phyloP scores from a whole-genome alignment of 225 moss, liverwort and hornwort species.

The Thuidium tamariscinum region DNA sequence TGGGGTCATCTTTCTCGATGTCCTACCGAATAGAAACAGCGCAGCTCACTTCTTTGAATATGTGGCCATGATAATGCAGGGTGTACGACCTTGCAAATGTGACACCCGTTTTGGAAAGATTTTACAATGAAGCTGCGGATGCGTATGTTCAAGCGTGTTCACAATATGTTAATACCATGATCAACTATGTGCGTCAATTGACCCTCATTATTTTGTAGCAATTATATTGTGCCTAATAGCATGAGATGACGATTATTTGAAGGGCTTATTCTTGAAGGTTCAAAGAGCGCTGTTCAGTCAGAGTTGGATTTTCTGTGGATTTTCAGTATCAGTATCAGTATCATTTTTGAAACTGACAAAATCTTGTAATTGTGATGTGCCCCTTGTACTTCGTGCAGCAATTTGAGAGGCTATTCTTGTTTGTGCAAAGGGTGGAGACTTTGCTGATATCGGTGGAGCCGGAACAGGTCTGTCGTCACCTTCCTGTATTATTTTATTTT shows the following conservation, averaged over 20 bases:
- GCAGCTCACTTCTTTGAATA: not conserved
- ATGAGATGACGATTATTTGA: not conserved
- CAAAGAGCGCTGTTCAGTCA: not conserved
- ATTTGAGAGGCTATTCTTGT: constrained; percentile 87
- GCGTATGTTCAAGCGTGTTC: constrained; percentile 64
- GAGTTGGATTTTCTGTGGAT: not conserved
- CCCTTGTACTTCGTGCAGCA: constrained; percentile 36
- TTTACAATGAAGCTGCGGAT: constrained; percentile 79
- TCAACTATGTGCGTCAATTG: constrained; percentile 57
- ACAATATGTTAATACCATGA: constrained; percentile 67
- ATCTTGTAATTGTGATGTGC: not conserved
- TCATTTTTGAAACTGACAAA: not conserved
- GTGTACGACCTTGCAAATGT: constrained; percentile 88
- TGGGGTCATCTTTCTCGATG: not conserved
- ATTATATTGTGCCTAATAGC: not conserved
- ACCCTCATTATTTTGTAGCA: not conserved
- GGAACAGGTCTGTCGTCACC: constrained; percentile 16
- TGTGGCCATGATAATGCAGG: constrained; percentile 20
- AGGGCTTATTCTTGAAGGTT: not conserved
- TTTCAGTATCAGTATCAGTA: not conserved
- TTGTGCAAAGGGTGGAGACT: constrained; percentile 66
- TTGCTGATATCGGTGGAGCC: constrained; percentile 37
- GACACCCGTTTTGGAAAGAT: constrained; percentile 53
- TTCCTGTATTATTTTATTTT: not conserved
- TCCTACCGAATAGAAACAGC: not conserved